Percentiles rank a stretch among this genome's conserved stretches.
These are phyloP conservation scores for Daldinia vernicosa DNA, from an alignment of 495 filamentous ascomycete genomes.

Conservation along the genomic window DNA sequence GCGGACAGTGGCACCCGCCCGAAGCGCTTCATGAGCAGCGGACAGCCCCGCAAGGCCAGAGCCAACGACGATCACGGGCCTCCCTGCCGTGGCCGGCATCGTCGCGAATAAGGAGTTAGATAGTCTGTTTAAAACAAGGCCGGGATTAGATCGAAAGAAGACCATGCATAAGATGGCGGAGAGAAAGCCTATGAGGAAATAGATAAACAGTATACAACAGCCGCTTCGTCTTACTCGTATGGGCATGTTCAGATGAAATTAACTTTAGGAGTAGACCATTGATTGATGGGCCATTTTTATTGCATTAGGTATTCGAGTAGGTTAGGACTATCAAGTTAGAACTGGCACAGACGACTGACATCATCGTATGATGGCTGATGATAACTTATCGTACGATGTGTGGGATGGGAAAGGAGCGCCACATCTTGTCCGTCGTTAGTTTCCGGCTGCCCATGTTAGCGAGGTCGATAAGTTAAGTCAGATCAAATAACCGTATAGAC, in stretches of 20 bases:
- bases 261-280: not conserved
- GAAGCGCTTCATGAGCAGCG: slow-evolving; percentile 58
- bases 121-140: slow-evolving; percentile 10
- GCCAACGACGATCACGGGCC: slow-evolving; percentile 58
- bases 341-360: slow-evolving; percentile 12
- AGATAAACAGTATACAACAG: slow-evolving; percentile 30
- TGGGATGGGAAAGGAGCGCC: slow-evolving; percentile 33
- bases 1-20: slow-evolving; percentile 54
- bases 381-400: slow-evolving; percentile 33
- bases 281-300: slow-evolving; percentile 17
- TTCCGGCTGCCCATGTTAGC: not conserved
- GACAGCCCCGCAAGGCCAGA: slow-evolving; percentile 63
- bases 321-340: slow-evolving; percentile 11
- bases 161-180: slow-evolving; percentile 43
- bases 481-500: no score
- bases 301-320: not conserved
- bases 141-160: slow-evolving; percentile 22
- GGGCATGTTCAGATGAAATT: slow-evolving; percentile 9
- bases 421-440: slow-evolving; percentile 8
- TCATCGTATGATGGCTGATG: slow-evolving; percentile 35
- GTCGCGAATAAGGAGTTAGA: slow-evolving; percentile 10
- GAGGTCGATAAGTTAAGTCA: no score
- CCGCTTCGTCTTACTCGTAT: slow-evolving; percentile 36
- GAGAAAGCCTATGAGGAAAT: slow-evolving; percentile 37
- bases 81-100: slow-evolving; percentile 16